phyloP scores from a whole-genome alignment of 2,329 filamentous ascomycete genomes.

The Penicillium expansum region DNA sequence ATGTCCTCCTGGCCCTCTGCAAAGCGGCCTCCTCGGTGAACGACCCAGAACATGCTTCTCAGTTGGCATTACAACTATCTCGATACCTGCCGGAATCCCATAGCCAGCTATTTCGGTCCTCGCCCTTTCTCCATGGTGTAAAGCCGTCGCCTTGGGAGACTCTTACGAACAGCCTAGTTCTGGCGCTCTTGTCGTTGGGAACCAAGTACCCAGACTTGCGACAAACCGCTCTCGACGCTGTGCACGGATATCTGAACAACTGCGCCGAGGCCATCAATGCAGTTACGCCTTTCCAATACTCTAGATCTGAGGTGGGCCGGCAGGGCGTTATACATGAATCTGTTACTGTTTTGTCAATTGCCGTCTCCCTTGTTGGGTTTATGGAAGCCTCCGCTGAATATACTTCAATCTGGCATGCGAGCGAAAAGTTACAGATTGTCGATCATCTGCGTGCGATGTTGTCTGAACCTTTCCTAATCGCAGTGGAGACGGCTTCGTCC shows the following conservation, averaged over 20 bases:
- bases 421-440: conserved; percentile 71
- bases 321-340: conserved; percentile 54
- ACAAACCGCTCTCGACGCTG: conserved; percentile 61
- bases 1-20: conserved; percentile 86
- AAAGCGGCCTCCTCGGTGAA: conserved; percentile 78
- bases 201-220: conserved; percentile 68
- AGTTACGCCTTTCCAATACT: conserved; percentile 54
- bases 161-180: conserved; percentile 73
- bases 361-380: conserved; percentile 86
- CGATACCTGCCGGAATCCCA: conserved; percentile 86
- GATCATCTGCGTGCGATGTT: conserved; percentile 69
- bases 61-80: conserved; percentile 72
- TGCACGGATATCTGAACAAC: conserved; percentile 70
- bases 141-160: conserved; percentile 87
- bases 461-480: conserved; percentile 79
- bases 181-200: conserved; percentile 77
- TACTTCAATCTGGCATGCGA: conserved; percentile 74
- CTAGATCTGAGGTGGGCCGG: conserved; percentile 52
- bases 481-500: conserved; percentile 85
- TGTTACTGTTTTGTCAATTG: conserved; percentile 68
- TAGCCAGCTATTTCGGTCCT: conserved; percentile 71
- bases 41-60: conserved; percentile 69
- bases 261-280: conserved; percentile 63
- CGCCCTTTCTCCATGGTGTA: conserved; percentile 77
- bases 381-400: conserved; percentile 76